Percentiles rank a stretch among this genome's conserved stretches.
Conservation (phyloP, 2,329 filamentous ascomycete genomes). For the Leptoxyphium fumago region DNA sequence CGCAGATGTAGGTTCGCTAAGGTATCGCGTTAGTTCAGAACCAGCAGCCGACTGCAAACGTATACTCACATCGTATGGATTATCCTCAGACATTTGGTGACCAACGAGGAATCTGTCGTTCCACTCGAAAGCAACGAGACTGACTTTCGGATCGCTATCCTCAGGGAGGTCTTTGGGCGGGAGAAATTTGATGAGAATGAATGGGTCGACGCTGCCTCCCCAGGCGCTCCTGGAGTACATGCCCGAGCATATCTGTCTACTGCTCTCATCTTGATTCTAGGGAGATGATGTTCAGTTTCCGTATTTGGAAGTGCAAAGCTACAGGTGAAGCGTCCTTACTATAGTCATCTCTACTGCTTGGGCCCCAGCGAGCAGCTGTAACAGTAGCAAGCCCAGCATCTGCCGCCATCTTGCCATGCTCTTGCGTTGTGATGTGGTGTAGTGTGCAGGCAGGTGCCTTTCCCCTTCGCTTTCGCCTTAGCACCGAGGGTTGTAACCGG, state of each 20-base stretch:
- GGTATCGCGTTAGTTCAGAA: constrained; percentile 1
- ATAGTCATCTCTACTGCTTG: constrained; percentile 18
- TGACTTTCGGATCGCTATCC: constrained; percentile 59
- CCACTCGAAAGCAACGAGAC: constrained; percentile 89
- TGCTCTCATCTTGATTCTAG: constrained; percentile 61
- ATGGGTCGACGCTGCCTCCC: constrained; percentile 78
- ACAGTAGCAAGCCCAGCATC: constrained; percentile 14
- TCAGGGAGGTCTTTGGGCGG: constrained; percentile 42
- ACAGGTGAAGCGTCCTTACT: constrained; percentile 9
- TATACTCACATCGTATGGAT: constrained; percentile 36
- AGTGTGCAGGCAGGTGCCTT: too few relatives aligned
- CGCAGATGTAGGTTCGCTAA: constrained; percentile 60
- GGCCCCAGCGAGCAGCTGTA: constrained; percentile 12
- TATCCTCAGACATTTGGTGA: constrained; percentile 41
- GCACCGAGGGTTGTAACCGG: too few relatives aligned
- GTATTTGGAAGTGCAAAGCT: background rate
- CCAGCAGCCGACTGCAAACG: background rate
- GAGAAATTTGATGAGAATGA: constrained; percentile 72
- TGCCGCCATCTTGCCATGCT: constrained; percentile 18
- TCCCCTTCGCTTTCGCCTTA: too few relatives aligned
- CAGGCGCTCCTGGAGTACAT: constrained; percentile 88
- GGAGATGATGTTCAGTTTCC: background rate
- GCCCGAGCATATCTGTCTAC: constrained; percentile 72
- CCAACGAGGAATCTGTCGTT: constrained; percentile 69
- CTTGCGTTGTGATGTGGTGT: background rate